phyloP scores from a whole-genome alignment of 345 rosid genomes.

The Aethionema arabicum region DNA sequence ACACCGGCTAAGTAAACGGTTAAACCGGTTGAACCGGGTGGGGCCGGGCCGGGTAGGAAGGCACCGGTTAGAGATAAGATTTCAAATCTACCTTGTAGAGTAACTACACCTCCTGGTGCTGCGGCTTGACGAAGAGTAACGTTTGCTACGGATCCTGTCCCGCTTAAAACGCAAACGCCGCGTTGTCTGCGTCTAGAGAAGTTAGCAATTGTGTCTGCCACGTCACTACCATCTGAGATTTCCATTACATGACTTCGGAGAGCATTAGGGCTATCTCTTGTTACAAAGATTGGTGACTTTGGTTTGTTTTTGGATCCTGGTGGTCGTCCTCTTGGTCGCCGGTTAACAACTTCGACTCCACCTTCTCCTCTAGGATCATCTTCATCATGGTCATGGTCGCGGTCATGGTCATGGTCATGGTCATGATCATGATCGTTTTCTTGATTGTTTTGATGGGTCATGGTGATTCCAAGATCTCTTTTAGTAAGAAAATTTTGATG shows the following conservation, averaged over 20 bases:
- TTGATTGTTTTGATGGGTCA: slow-evolving; percentile 7
- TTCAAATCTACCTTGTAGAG: slow-evolving; percentile 78
- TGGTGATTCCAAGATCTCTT: slow-evolving; percentile 47
- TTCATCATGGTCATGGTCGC: slow-evolving; percentile 55
- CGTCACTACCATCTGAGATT: slow-evolving; percentile 66
- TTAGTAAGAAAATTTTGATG: slow-evolving; percentile 45
- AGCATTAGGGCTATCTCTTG: slow-evolving; percentile 81
- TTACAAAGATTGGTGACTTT: slow-evolving; percentile 72
- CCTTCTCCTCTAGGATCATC: slow-evolving; percentile 73
- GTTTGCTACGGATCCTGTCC: slow-evolving; percentile 78
- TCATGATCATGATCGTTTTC: slow-evolving; percentile 40
- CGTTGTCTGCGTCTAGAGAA: slow-evolving; percentile 73
- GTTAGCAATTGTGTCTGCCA: slow-evolving; percentile 71
- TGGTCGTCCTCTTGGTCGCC: slow-evolving; percentile 80
- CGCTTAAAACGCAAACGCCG: slow-evolving; percentile 80
- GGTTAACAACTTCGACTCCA: slow-evolving; percentile 60
- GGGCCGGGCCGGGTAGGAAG: slow-evolving; percentile 84
- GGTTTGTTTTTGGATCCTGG: slow-evolving; percentile 85
- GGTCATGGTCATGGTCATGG: slow-evolving; percentile 40
- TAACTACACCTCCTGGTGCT: slow-evolving; percentile 69
- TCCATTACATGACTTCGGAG: slow-evolving; percentile 86
- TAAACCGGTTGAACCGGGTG: slow-evolving; percentile 80
- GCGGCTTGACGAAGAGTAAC: slow-evolving; percentile 80
- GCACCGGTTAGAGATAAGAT: slow-evolving; percentile 77
- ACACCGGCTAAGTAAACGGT: slow-evolving; percentile 74